Evolutionary conservation across 495 filamentous ascomycete species (phyloP), one percentile per base, ranked within the genome.

Genomic region (Hypoxylon crocopeplum): DNA sequence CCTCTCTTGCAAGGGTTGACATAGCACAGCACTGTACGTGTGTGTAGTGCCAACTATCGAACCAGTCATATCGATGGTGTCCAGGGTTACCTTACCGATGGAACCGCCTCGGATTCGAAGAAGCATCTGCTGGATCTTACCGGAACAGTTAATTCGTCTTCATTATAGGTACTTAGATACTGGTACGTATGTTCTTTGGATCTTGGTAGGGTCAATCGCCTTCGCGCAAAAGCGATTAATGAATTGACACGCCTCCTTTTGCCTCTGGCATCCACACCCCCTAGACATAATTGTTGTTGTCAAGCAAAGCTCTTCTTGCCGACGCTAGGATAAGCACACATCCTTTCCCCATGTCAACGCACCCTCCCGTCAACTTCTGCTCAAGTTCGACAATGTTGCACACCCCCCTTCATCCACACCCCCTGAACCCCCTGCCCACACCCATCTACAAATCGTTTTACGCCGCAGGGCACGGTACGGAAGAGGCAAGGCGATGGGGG

Each of bases 41-140:
- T 40, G 40, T 46, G 46, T 50, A 56, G 48, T 55, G 17, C 42
- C 45, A 24, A 66, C 40, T 54, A 57, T 55, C 47, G 54, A 48
- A 13, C 67, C 64, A 69, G 60, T 62, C 59, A 56, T 48, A n/a
- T 54, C 39, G 16, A 38, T 20, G 36, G 29, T 55, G 46, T 56
- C 59, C 45, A 66, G 61, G 65, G 65, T 64, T 70, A 68, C 68
- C 68, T 65, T 64, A 63, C 58, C 54, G 59, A 70, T 68, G 68
- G 68, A 68, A 68, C 68, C 62, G 68, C 56, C 42, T 66, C 50
- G 65, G 65, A 67, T 70, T 66, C 56, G 61, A 68, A 64, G 61
- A 67, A 59, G 59, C 60, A 59, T 64, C 50, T 59, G 61, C 50
- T 64, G 61, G 61, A 59, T 64, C 61, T 59, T 65, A 64, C 68